phyloP scores from a whole-genome alignment of 2,329 filamentous ascomycete genomes.

The Blumeria graminis region DNA sequence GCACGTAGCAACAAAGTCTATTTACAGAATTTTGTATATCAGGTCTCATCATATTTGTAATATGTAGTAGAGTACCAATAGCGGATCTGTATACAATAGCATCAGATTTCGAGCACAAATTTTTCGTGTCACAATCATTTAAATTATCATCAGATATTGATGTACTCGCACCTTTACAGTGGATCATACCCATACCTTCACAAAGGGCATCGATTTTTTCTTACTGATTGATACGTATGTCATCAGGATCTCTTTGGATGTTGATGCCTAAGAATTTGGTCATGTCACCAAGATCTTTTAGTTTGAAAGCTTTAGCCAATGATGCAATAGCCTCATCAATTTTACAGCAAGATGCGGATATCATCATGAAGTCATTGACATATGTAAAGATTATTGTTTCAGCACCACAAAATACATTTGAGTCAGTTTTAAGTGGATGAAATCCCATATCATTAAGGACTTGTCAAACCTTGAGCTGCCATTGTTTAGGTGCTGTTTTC shows the following conservation, averaged over 20 bases:
- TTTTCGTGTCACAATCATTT: not conserved
- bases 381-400: too few relatives aligned
- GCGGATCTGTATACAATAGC: not conserved
- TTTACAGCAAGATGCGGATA: not conserved
- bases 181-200: not conserved
- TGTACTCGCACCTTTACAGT: not conserved
- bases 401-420: too few relatives aligned
- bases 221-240: too few relatives aligned
- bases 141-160: not conserved
- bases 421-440: too few relatives aligned
- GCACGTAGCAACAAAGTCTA: not conserved
- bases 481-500: too few relatives aligned
- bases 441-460: too few relatives aligned
- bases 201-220: not conserved
- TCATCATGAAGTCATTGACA: not conserved
- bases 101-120: not conserved
- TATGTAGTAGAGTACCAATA: not conserved
- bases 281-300: not conserved
- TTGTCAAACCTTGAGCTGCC: too few relatives aligned
- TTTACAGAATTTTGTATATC: not conserved
- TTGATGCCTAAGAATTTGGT: not conserved
- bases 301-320: not conserved
- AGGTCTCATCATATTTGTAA: not conserved
- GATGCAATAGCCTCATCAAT: not conserved
- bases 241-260: not conserved